Base-by-base conservation (phyloP, 768 basidiomycete genomes). In the Leccinum longicurvipes region DNA sequence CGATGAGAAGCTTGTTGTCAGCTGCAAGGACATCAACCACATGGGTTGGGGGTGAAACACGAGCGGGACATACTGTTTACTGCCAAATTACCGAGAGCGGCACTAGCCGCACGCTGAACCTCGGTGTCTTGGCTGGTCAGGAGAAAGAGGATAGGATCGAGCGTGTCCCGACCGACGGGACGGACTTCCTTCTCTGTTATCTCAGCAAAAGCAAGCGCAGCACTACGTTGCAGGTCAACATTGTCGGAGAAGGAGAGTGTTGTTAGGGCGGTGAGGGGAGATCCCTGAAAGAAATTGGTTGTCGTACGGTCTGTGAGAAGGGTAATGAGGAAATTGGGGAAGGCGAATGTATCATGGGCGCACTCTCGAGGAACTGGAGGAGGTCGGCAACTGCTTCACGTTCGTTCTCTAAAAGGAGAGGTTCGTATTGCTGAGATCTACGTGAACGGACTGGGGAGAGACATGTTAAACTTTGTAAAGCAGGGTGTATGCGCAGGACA, bases 121-220 rank as follows among this genome's bases (percentile, higher is more conserved):
- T 99, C 97, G 51, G 93, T 93, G 74, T 99, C 97, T 73, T 98
- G 97, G 68, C 91, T 94, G 65, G 93, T 91, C 62, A 99, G 82
- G 59, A 99, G 85, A 74, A 97, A 99, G 54, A 98, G 85, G 59
- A 99, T 95, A 50, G 97, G 97, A 74, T 99, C 97, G 64, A 99
- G 82, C 19, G 97, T 99, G 71, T 98, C 97, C 59, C 97, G 82
- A 14, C 91, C 93, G 21, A 99, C 97, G 46, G 91, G 93, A 44
- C 95, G 85, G 51, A 98, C 96, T 75, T 99, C 97, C 76, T 98
- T 98, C 78, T 99, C 97, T 23, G 97, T 99, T 57, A 99, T 99
- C 74, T 99, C 97, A 34, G 97, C 97, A 67, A 98, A 99, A 0
- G 97, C 97, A 44, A 99, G 83, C 4, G 97, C 97, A 2, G 97